These are phyloP conservation scores for Mycosphaerella arachidis DNA, from an alignment of 2,329 filamentous ascomycete species.

Conservation along the genomic window DNA sequence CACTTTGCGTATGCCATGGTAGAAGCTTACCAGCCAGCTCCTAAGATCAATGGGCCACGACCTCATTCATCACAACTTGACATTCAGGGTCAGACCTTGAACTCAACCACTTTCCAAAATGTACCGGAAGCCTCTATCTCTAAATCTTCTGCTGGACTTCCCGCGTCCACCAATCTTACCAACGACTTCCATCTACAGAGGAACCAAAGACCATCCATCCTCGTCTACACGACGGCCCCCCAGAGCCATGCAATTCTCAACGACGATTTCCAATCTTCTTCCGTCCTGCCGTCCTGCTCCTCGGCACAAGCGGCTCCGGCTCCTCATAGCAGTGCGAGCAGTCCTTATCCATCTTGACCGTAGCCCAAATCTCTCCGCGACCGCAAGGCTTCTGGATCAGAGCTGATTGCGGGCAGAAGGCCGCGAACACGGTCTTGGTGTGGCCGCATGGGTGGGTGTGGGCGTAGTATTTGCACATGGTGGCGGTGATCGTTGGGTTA, in stretches of 20 bases:
- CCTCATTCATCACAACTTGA: background rate
- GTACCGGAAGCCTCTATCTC: background rate
- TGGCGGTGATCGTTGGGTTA: background rate
- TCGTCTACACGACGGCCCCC: too few species aligned
- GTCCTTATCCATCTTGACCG: conserved; percentile 33
- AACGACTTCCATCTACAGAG: too few species aligned
- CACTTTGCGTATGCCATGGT: too few species aligned
- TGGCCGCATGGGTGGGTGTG: conserved; percentile 45
- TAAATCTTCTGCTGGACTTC: background rate
- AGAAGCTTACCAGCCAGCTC: too few species aligned
- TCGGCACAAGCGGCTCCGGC: conserved; percentile 14
- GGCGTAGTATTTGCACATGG: conserved; percentile 48
- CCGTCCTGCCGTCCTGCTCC: conserved; percentile 13
- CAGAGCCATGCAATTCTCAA: background rate
- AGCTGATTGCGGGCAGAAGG: conserved; percentile 31
- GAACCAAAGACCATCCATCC: too few species aligned
- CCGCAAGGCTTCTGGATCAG: conserved; percentile 32
- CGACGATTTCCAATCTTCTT: conserved; percentile 17
- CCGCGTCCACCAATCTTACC: background rate
- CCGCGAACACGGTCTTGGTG: conserved; percentile 38
- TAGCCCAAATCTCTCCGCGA: conserved; percentile 35
- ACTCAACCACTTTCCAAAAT: background rate
- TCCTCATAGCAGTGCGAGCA: conserved; percentile 29
- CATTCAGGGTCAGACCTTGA: background rate
- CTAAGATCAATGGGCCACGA: background rate